Percentiles rank a stretch among this genome's conserved stretches.
Evolutionary conservation across 2,329 filamentous ascomycete genomes (phyloP).

Genomic region (Paecilomyces sp.): DNA sequence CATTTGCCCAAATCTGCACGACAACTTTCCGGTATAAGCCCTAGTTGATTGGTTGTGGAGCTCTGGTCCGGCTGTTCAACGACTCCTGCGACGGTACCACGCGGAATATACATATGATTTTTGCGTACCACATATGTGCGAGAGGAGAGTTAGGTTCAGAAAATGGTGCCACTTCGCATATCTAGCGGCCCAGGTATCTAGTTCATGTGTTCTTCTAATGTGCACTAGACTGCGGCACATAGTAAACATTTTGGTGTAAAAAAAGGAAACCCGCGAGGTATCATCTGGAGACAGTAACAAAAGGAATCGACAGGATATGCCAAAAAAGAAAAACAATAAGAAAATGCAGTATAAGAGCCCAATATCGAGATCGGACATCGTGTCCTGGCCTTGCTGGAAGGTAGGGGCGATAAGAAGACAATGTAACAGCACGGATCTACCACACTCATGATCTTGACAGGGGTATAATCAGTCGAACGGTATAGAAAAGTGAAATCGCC

Average conservation of each 20-base stretch:
- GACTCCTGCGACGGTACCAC: not conserved
- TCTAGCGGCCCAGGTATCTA: not conserved
- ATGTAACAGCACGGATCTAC: not conserved
- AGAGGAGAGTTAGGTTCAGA: not conserved
- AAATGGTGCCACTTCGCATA: not conserved
- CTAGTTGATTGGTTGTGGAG: not conserved
- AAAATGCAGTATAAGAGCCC: not conserved
- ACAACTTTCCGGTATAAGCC: not conserved
- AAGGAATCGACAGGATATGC: not conserved
- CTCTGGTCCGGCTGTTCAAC: not conserved
- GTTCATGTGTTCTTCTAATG: not conserved
- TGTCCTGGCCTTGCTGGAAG: not conserved
- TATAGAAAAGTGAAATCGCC: constrained; percentile 14
- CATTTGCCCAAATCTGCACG: not conserved
- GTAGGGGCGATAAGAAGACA: not conserved
- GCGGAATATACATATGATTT: not conserved
- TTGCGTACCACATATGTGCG: not conserved
- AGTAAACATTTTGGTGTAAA: not conserved
- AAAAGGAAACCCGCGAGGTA: not conserved
- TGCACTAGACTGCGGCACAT: not conserved
- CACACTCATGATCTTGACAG: not conserved
- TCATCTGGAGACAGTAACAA: not conserved
- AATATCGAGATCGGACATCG: not conserved
- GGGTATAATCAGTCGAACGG: not conserved
- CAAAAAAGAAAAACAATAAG: not conserved